Percentiles rank a stretch among this genome's conserved stretches.
Conservation (phyloP, 176 grass and related monocot genomes). For the Triticum dicoccoides region DNA sequence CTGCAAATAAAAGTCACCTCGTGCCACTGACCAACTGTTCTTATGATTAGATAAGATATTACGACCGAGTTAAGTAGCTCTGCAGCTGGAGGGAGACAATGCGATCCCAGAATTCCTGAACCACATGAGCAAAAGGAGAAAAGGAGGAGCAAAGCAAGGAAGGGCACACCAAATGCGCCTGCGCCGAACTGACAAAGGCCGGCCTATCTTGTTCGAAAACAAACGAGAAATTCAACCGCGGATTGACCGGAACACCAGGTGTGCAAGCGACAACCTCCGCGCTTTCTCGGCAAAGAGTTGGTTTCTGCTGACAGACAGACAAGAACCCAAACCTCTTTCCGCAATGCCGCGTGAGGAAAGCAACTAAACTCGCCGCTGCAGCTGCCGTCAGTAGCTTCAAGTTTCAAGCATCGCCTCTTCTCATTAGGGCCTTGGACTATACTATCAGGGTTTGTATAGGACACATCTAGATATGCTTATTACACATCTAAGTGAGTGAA, state of each 20-base stretch:
- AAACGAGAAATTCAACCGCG: background rate
- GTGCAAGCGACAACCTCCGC: conserved; percentile 12
- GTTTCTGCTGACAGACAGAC: conserved; percentile 12
- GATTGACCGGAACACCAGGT: background rate
- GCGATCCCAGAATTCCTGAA: background rate
- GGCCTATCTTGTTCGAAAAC: background rate
- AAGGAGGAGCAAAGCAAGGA: background rate
- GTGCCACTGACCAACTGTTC: background rate
- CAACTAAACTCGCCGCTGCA: background rate
- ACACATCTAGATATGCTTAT: no score
- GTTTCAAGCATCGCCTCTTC: no score
- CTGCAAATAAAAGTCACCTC: background rate
- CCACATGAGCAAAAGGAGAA: background rate
- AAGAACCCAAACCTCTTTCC: background rate
- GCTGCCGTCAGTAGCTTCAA: no score
- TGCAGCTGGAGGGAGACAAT: background rate
- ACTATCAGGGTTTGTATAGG: no score
- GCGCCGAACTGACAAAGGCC: conserved; percentile 23
- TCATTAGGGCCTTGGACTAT: no score
- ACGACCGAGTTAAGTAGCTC: background rate
- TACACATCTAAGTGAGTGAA: no score
- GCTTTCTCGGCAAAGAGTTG: conserved; percentile 7
- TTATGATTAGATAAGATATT: no score
- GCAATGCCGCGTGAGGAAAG: background rate
- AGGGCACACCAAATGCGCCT: background rate